These are phyloP conservation scores for Syncephalis plumigaleata DNA, from an alignment of 371 early-diverging fungal species.

Conservation along the genomic window DNA sequence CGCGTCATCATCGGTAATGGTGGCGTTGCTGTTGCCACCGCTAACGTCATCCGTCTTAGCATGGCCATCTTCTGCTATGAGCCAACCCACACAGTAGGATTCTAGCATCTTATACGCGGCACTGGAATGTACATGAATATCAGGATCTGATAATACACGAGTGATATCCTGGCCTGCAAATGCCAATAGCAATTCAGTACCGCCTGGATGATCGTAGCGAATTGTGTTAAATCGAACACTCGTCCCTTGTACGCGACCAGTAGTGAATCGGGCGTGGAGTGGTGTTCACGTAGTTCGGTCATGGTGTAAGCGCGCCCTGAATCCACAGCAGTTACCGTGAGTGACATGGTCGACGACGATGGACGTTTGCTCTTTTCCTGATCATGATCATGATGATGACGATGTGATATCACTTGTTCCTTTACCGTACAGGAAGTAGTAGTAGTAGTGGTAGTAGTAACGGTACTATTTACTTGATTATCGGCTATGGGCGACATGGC, in stretches of 20 bases:
- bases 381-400: no score
- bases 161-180: slow-evolving; percentile 61
- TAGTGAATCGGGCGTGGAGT: slow-evolving; percentile 32
- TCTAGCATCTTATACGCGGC: slow-evolving; percentile 71
- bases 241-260: slow-evolving; percentile 57
- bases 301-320: neutral
- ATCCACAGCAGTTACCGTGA: no score
- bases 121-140: slow-evolving; percentile 63
- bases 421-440: no score
- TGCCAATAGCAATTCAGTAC: slow-evolving; percentile 52
- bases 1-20: slow-evolving; percentile 13
- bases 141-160: slow-evolving; percentile 47
- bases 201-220: slow-evolving; percentile 74
- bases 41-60: slow-evolving; percentile 19
- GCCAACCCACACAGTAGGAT: slow-evolving; percentile 55
- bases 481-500: no score
- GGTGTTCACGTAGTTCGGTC: slow-evolving; percentile 7
- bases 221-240: slow-evolving; percentile 77
- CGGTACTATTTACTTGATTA: no score
- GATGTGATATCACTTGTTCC: no score
- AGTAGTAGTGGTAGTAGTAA: no score
- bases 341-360: no score
- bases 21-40: slow-evolving; percentile 19
- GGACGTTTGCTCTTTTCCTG: no score
- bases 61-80: slow-evolving; percentile 20